Conservation (phyloP, 345 rosid genomes). For the Pistacia vera region DNA sequence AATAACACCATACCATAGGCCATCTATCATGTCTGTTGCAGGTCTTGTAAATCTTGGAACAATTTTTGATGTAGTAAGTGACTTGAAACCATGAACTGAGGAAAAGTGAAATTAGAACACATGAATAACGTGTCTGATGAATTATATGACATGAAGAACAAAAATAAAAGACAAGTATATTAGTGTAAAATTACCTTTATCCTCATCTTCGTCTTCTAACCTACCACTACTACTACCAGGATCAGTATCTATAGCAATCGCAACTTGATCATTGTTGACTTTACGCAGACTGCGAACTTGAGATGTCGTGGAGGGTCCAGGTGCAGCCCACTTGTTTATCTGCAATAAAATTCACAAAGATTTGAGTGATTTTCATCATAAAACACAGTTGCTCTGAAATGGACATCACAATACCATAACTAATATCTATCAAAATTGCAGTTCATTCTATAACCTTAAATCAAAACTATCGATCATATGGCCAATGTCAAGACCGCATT, state of each 20-base stretch:
- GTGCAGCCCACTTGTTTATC: slow-evolving; percentile 71
- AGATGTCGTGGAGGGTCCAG: slow-evolving; percentile 61
- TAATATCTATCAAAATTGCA: background rate
- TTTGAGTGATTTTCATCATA: background rate
- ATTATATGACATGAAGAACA: background rate
- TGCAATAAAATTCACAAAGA: slow-evolving; percentile 32
- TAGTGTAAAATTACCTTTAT: slow-evolving; percentile 61
- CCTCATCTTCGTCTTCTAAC: slow-evolving; percentile 89
- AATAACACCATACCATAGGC: slow-evolving; percentile 60
- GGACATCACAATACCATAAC: background rate
- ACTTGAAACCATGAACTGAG: slow-evolving; percentile 93
- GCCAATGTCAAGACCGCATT: background rate
- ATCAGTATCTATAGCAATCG: slow-evolving; percentile 75
- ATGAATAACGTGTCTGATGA: background rate
- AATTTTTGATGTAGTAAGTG: slow-evolving; percentile 78
- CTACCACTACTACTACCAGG: slow-evolving; percentile 36
- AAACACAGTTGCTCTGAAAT: background rate
- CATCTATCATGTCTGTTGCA: slow-evolving; percentile 79
- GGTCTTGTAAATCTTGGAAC: slow-evolving; percentile 85
- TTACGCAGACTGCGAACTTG: slow-evolving; percentile 91
- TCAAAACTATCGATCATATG: background rate
- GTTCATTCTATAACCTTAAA: background rate
- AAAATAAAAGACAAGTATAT: background rate
- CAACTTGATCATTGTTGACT: slow-evolving; percentile 85
- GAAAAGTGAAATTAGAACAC: slow-evolving; percentile 2